Evolutionary conservation across 768 basidiomycete genomes (phyloP), one percentile per base, ranked within the genome.

Genomic region (Phlegmacium glaucopus): DNA sequence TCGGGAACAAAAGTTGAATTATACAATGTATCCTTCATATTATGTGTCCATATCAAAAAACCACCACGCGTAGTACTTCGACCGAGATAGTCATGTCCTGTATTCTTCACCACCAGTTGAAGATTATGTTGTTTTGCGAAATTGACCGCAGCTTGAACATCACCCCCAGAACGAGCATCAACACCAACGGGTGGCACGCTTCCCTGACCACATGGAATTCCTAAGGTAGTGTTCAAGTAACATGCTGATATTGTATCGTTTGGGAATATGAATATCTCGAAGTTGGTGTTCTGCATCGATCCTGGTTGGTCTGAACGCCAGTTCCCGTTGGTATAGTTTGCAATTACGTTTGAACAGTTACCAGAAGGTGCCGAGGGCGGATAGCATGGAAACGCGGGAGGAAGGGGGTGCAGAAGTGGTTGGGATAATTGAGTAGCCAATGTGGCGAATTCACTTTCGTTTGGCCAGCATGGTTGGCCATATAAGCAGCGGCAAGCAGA

Each of bases 201-300:
- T 12, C 75, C 76, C 51, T 75, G 76, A 2, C 60, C 56, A 48
- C 76, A 79, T 6, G 71, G 65, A 13, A 64, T 38, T 4, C 68
- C 71, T 0, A 72, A 53, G 0, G 64, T 59, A 34, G n/a, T n/a
- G 32, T 34, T 34, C 32, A 34, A 34, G n/a, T 34, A 34, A 34
- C 32, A 34, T 6, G 0, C 70, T 72, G 46, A 71, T 39, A 77
- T 72, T 37, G 73, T 77, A 27, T 71, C 76, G 54, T 76, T 77
- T n/a, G 35, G 51, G n/a, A 64, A 72, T 1, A 60, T 52, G 46
- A 55, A 70, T 1, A 57, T 58, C 41, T 66, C 65, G 39, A 59
- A 64, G 42, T 63, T 65, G 16, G 52, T 42, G 5, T 54, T 39
- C 42, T 76, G 65, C 64, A 73, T 65, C 2, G 70, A 63, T 0